Base-by-base conservation (phyloP, 2,329 filamentous ascomycete species). In the Fusarium tanahbumbuense region DNA sequence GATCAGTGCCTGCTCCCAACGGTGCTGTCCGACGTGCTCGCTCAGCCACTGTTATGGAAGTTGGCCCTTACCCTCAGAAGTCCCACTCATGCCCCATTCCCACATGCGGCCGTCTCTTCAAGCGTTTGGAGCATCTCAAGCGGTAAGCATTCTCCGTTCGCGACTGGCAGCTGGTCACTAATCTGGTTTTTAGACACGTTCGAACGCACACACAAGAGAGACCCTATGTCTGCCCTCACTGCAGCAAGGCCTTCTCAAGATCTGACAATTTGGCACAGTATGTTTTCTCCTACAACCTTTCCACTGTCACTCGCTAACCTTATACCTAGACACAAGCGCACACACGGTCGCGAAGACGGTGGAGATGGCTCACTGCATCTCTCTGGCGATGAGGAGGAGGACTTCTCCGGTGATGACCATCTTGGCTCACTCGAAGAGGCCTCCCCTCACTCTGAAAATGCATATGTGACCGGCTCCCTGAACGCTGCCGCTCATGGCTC, bases 231-330 rank as follows among this genome's bases (percentile, higher is more conserved):
- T 99, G 96, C 88, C 92, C 93, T 75, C 91, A 97, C 82, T 99
- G 96, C 89, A 97, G 93, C 87, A 98, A 98, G 87, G 95, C 95
- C 73, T 99, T 99, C 82, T 98, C 96, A 64, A 88, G 96, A 83
- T 98, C 95, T 78, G 96, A 99, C 85, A 99, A 99, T 81, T 92
- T 99, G 83, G 96, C 96, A 81, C 96, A 99, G 92, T 97, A 93
- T 83, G 88, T 78, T 46, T 18, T 75, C 78, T 78, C 77, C 71
- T 81, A 78, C 76, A 68, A 41, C 2, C 18, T 18, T 23, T 16
- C 11, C 15, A 27, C 8, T 16, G n/a, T n/a, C 16, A 11, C 58
- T 73, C 41, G 76, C 71, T 59, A 22, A 53, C 44, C n/a, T 6
- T 15, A 13, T 20, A n/a, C 54, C 15, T 78, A 98, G 94, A 75